Conservation (phyloP, 1,284 basidiomycete species). For the Ceratobasidium sp. region DNA sequence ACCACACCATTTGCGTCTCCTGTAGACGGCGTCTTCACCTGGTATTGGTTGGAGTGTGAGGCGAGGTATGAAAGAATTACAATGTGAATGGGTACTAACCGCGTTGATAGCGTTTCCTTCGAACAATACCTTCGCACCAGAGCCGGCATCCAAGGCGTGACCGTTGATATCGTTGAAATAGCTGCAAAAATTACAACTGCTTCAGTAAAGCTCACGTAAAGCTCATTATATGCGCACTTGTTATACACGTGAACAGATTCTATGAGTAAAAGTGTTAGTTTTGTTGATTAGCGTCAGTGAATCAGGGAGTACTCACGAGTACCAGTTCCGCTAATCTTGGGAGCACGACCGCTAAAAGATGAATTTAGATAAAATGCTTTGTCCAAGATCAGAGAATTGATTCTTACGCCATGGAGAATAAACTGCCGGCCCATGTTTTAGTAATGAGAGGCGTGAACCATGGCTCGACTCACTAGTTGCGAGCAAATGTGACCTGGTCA, state of each 20-base stretch:
- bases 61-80: neutral
- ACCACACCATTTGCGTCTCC: neutral
- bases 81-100: neutral
- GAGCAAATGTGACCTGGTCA: conserved; percentile 25
- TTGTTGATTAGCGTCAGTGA: neutral
- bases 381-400: neutral
- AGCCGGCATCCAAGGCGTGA: conserved; percentile 24
- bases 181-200: neutral
- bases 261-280: neutral
- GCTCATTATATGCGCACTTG: conserved; percentile 6
- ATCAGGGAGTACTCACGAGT: conserved; percentile 4
- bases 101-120: conserved; percentile 34
- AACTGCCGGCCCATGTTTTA: neutral
- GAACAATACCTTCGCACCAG: neutral
- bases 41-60: no score
- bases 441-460: neutral
- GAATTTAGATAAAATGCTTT: neutral
- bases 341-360: conserved; percentile 19
- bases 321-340: conserved; percentile 13
- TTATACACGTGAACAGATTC: conserved; percentile 26
- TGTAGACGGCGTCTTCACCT: neutral
- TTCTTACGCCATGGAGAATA: neutral
- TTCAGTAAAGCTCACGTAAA: neutral
- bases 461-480: conserved; percentile 13
- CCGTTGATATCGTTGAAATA: conserved; percentile 19